A percentile compares a stretch with the other conserved stretches of the same genome.
phyloP scores from a whole-genome alignment of 2,329 filamentous ascomycete species.

The Cucurbitaria berberidis region DNA sequence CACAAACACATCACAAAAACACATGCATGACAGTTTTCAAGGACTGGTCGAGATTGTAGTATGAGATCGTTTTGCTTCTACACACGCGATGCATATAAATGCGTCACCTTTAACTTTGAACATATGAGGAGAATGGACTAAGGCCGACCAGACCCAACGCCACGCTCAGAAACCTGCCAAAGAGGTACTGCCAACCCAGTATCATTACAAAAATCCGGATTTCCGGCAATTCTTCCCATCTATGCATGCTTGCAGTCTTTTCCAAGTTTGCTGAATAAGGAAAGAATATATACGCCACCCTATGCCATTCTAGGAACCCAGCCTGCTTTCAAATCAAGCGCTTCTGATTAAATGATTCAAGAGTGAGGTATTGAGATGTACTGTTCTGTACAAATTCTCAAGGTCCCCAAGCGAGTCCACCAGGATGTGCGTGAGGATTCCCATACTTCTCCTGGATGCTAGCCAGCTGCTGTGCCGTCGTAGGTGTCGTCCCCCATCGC shows the following conservation, averaged over 20 bases:
- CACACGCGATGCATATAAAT: background rate
- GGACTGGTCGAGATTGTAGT: background rate
- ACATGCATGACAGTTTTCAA: background rate
- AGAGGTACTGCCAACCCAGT: background rate
- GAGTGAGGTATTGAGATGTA: background rate
- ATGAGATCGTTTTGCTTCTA: background rate
- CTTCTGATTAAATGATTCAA: background rate
- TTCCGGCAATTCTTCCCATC: background rate
- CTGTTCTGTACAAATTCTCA: no score
- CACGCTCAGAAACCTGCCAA: background rate
- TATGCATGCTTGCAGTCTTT: background rate
- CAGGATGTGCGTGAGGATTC: conserved; percentile 14
- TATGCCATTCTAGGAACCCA: background rate
- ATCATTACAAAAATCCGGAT: background rate
- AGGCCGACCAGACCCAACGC: background rate
- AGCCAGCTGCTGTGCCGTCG: conserved; percentile 37
- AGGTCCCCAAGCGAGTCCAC: conserved; percentile 1
- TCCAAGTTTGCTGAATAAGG: background rate
- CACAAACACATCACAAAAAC: background rate
- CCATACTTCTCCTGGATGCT: conserved; percentile 43
- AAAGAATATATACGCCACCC: conserved; percentile 4
- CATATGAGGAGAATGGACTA: background rate
- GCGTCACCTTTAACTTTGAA: background rate
- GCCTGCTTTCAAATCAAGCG: background rate
- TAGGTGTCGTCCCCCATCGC: conserved; percentile 34